Evolutionary conservation across 2,329 filamentous ascomycete genomes (phyloP).

Genomic region (Venturia asperata): DNA sequence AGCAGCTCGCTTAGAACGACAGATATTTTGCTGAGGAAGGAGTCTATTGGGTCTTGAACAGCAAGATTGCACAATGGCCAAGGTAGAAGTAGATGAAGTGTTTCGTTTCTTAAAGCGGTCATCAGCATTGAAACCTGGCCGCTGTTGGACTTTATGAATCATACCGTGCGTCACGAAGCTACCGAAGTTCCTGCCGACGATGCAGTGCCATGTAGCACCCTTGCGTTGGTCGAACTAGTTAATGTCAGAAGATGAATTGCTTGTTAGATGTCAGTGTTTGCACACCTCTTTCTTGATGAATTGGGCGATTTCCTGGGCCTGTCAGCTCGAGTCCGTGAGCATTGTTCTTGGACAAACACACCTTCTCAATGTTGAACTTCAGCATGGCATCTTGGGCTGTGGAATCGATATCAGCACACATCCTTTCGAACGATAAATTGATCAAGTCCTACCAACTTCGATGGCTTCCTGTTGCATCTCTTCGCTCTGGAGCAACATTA

Average conservation of each 20-base stretch:
- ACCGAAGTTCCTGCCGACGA: constrained; percentile 96
- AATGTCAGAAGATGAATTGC: background rate
- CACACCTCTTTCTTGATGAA: constrained; percentile 86
- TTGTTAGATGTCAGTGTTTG: background rate
- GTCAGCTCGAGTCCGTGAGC: constrained; percentile 5
- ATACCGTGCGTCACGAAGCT: constrained; percentile 97
- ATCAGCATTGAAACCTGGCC: background rate
- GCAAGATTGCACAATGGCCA: constrained; percentile 92
- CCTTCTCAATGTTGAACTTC: constrained; percentile 67
- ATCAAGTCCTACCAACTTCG: constrained; percentile 69
- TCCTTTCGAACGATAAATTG: background rate
- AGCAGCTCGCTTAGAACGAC: background rate
- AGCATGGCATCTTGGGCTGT: constrained; percentile 64
- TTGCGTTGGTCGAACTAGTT: constrained; percentile 88
- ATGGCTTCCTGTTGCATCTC: constrained; percentile 96
- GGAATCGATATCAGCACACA: background rate
- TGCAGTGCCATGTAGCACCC: constrained; percentile 98
- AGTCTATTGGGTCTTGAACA: constrained; percentile 91
- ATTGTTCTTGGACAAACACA: constrained; percentile 27
- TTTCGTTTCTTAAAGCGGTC: constrained; percentile 69
- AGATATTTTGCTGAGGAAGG: background rate
- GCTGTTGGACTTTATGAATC: constrained; percentile 24
- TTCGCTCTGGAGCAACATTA: constrained; percentile 60
- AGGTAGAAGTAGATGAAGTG: constrained; percentile 99
- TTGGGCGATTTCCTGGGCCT: constrained; percentile 82